These are phyloP conservation scores for Aspergillus sp. DNA, from an alignment of 2,329 filamentous ascomycete genomes.

Conservation along the genomic window DNA sequence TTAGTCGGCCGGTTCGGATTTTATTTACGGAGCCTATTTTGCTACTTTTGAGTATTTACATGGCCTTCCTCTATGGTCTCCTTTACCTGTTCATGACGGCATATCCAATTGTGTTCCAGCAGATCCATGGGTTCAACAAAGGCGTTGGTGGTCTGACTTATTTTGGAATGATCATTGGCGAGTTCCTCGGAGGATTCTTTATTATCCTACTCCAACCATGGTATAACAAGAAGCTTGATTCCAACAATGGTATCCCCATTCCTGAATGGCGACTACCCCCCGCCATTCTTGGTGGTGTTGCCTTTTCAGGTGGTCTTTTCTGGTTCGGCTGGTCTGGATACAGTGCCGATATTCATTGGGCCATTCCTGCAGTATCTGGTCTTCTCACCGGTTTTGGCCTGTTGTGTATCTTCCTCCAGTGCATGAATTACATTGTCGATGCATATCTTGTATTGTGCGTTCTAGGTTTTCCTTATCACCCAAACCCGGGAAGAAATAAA, in stretches of 20 bases:
- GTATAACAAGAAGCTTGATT: slow-evolving; percentile 62
- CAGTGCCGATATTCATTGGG: slow-evolving; percentile 34
- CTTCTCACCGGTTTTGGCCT: slow-evolving; percentile 52
- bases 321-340: slow-evolving; percentile 72
- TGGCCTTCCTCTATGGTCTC: slow-evolving; percentile 24
- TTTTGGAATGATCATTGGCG: slow-evolving; percentile 72
- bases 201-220: slow-evolving; percentile 59
- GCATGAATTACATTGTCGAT: slow-evolving; percentile 55
- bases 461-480: neutral
- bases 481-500: neutral
- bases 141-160: slow-evolving; percentile 74
- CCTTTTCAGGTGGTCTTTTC: slow-evolving; percentile 58
- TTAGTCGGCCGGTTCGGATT: slow-evolving; percentile 34
- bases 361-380: slow-evolving; percentile 36
- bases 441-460: slow-evolving; percentile 48
- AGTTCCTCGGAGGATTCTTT: slow-evolving; percentile 59
- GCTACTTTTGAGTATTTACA: slow-evolving; percentile 27
- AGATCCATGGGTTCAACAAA: slow-evolving; percentile 59
- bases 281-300: slow-evolving; percentile 46
- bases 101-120: slow-evolving; percentile 30
- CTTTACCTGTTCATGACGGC: slow-evolving; percentile 26
- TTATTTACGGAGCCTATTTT: slow-evolving; percentile 33
- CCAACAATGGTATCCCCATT: slow-evolving; percentile 54
- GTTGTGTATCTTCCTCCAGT: slow-evolving; percentile 50
- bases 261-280: slow-evolving; percentile 53